Conservation (phyloP, 192 early-diverging fungal species). For the Mortierella claussenii region DNA sequence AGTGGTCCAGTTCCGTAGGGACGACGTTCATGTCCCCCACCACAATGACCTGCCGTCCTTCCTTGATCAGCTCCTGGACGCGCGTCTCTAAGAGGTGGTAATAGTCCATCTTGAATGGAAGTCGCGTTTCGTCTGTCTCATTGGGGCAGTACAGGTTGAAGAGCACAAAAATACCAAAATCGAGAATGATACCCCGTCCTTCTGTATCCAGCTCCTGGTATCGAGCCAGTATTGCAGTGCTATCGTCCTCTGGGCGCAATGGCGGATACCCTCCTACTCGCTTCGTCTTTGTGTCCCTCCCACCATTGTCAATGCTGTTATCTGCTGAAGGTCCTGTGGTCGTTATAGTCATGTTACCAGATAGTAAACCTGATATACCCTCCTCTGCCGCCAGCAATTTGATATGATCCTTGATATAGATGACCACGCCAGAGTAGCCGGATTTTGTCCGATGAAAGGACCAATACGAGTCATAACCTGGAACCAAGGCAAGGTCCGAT, state of each 20-base stretch:
- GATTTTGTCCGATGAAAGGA: conserved; percentile 65
- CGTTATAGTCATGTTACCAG: not conserved
- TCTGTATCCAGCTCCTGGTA: conserved; percentile 70
- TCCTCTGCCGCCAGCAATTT: conserved; percentile 72
- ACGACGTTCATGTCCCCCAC: conserved; percentile 77
- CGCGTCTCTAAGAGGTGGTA: conserved; percentile 57
- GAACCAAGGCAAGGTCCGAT: conserved; percentile 67
- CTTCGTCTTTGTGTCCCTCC: not conserved
- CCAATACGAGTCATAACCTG: conserved; percentile 80
- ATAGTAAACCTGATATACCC: conserved; percentile 69
- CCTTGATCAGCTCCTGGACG: conserved; percentile 56
- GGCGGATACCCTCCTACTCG: conserved; percentile 30
- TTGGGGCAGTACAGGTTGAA: conserved; percentile 81
- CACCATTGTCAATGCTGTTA: not conserved
- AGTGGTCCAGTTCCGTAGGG: conserved; percentile 75
- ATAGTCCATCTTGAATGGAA: conserved; percentile 65
- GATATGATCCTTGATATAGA: conserved; percentile 66
- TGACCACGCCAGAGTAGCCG: conserved; percentile 80
- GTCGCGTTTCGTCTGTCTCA: conserved; percentile 58
- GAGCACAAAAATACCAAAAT: conserved; percentile 79
- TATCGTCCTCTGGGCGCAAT: not conserved
- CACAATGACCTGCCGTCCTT: conserved; percentile 68
- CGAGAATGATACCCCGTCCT: conserved; percentile 76
- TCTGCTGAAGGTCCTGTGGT: not conserved
- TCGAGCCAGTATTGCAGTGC: conserved; percentile 2